phyloP scores from a whole-genome alignment of 140 eudicot genomes.

The Flaveria floridana region DNA sequence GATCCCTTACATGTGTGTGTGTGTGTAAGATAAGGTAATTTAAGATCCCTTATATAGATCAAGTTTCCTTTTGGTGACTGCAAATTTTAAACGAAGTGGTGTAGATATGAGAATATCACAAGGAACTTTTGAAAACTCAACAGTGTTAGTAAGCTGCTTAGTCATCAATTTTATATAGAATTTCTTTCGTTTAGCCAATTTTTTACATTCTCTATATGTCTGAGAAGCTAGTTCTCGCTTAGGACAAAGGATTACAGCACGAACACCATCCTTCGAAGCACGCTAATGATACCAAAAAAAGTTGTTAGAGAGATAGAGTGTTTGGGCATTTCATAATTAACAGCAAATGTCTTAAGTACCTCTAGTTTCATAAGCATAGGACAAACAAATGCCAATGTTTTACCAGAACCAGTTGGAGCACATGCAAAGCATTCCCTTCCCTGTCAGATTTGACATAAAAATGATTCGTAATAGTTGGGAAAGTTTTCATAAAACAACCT shows the following conservation, averaged over 20 bases:
- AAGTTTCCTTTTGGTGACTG: constrained; percentile 71
- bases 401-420: constrained; percentile 99
- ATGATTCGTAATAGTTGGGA: constrained; percentile 4
- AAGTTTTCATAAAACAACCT: neutral
- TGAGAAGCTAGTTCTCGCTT: constrained; percentile 97
- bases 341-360: constrained; percentile 45
- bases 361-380: constrained; percentile 89
- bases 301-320: constrained; percentile 14
- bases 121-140: constrained; percentile 73
- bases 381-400: constrained; percentile 83
- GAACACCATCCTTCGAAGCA: constrained; percentile 73
- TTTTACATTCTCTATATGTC: constrained; percentile 91
- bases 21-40: constrained; percentile 7
- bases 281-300: constrained; percentile 41
- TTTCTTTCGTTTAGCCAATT: constrained; percentile 72
- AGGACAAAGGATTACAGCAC: constrained; percentile 85
- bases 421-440: constrained; percentile 96
- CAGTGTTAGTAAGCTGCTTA: constrained; percentile 71
- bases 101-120: constrained; percentile 90
- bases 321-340: constrained; percentile 18
- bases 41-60: constrained; percentile 91
- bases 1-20: neutral
- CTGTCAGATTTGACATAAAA: constrained; percentile 36
- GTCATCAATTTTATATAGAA: constrained; percentile 84
- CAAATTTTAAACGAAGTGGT: constrained; percentile 69